phyloP scores from a whole-genome alignment of 306 rosid genomes.

The Cicer pinnatifidum region DNA sequence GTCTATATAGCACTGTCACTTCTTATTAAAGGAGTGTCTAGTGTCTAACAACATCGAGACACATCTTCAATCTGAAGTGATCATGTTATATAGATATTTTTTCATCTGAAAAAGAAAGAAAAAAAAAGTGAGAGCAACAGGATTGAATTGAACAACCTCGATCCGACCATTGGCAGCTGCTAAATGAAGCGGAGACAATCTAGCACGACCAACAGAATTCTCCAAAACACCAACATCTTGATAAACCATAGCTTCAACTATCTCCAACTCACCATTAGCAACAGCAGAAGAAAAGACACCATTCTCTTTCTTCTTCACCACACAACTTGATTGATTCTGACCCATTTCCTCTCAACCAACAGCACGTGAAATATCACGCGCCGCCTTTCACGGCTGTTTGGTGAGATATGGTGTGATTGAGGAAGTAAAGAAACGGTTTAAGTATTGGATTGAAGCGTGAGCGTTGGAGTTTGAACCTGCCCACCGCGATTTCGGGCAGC shows the following conservation, averaged over 20 bases:
- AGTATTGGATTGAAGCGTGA: slow-evolving; percentile 14
- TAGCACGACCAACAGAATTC: slow-evolving; percentile 50
- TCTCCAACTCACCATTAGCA: slow-evolving; percentile 64
- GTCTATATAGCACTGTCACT: too few species aligned
- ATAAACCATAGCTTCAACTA: slow-evolving; percentile 52
- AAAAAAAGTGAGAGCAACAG: background rate
- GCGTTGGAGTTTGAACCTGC: slow-evolving; percentile 61
- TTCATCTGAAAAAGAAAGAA: too few species aligned
- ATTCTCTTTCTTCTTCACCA: slow-evolving; percentile 38
- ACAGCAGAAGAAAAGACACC: slow-evolving; percentile 70
- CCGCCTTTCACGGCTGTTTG: slow-evolving; percentile 56
- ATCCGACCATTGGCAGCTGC: slow-evolving; percentile 83
- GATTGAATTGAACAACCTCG: slow-evolving; percentile 57
- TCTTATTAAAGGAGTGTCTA: too few species aligned
- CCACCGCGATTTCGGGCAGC: slow-evolving; percentile 67
- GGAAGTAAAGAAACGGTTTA: slow-evolving; percentile 29
- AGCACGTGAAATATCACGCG: slow-evolving; percentile 42
- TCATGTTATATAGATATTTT: too few species aligned
- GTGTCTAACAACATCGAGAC: background rate
- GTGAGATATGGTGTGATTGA: background rate
- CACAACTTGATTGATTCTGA: slow-evolving; percentile 71
- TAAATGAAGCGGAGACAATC: slow-evolving; percentile 67
- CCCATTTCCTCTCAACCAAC: slow-evolving; percentile 63
- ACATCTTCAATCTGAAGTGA: background rate
- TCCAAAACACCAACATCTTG: slow-evolving; percentile 58